A percentile compares a stretch with the other conserved stretches of the same genome.
Conservation (phyloP, 768 basidiomycete genomes). For the Porphyrellus cyaneotinctus region DNA sequence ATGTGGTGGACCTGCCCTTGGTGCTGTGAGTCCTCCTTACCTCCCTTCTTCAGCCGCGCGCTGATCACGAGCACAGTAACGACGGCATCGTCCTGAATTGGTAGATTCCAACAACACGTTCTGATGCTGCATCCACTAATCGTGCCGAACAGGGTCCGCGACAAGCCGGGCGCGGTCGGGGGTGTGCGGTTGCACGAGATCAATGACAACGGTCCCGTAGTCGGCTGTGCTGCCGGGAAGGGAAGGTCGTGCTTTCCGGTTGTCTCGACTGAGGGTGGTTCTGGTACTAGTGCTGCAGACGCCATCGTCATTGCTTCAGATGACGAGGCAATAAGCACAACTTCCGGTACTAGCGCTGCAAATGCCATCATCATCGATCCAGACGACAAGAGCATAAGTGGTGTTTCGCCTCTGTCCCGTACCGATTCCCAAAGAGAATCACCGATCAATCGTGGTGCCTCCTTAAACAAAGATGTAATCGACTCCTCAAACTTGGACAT, state of each 20-base stretch:
- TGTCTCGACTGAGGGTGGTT: neutral
- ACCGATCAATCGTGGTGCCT: neutral
- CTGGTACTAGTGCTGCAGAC: conserved; percentile 12
- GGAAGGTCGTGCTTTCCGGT: neutral
- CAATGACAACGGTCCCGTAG: neutral
- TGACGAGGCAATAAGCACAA: conserved; percentile 5
- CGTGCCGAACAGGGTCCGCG: conserved; percentile 15
- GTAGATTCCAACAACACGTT: conserved; percentile 9
- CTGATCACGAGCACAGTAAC: conserved; percentile 18
- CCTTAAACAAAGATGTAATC: neutral
- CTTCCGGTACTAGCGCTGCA: conserved; percentile 7
- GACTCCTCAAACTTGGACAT: conserved; percentile 10
- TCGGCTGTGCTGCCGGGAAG: too few relatives aligned
- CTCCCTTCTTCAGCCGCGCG: neutral
- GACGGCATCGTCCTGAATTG: conserved; percentile 31
- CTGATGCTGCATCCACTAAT: conserved; percentile 7
- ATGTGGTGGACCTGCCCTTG: conserved; percentile 23
- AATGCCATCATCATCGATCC: conserved; percentile 21
- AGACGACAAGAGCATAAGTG: conserved; percentile 10
- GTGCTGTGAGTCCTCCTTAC: conserved; percentile 20
- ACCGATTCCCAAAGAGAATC: neutral
- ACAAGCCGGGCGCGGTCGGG: neutral
- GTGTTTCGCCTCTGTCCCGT: neutral
- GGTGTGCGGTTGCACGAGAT: neutral
- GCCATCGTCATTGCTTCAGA: conserved; percentile 25